Base-by-base conservation (phyloP, 176 grass and related monocot species). In the Aegilops tauschii region DNA sequence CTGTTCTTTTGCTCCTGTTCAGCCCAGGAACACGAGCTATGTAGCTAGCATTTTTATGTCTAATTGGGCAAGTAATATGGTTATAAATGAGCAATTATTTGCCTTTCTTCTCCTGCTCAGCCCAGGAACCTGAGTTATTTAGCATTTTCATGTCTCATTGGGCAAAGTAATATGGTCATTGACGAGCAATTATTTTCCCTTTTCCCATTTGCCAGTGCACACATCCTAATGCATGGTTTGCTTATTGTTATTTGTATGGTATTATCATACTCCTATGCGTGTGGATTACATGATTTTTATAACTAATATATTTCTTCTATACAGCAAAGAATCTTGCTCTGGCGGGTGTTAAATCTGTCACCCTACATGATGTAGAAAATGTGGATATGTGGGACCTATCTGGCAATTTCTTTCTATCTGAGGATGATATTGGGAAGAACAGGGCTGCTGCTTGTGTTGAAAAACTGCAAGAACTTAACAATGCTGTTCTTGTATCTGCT, bases 291-390 rank as follows among this genome's bases (percentile, higher is more conserved):
- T 56, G 30, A n/a, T 85, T 28, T 77, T 75, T 59, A 25, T 39
- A 89, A 80, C 66, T 81, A 78, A 86, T 56, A 45, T 35, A 54
- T 70, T 85, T 76, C 25, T 63, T 56, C 64, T 35, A 65, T 90
- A 70, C 94, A 96, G 94, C 94, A 67, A 96, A 96, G 89, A 96
- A 96, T 83, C 86, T 96, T 85, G 82, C 90, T 88, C 87, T 96
- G 69, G 91, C 89, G 17, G 94, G 94, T 69, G 87, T 96, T 79
- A 93, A 92, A 80, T 93, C 92, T 84, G 42, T 97, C 54, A 94
- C 92, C 65, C 79, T 97, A 64, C 94, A 97, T 82, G 94, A 97
- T 83, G 75, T 30, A 13, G 69, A 76, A 83, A 90, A 86, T 91
- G 91, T 91, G 37, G 91, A 93, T 76, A 86, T 93, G 87, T 91